These are phyloP conservation scores for Pythium coloratum DNA, from an alignment of 352 stramenopile genomes.

Conservation along the genomic window DNA sequence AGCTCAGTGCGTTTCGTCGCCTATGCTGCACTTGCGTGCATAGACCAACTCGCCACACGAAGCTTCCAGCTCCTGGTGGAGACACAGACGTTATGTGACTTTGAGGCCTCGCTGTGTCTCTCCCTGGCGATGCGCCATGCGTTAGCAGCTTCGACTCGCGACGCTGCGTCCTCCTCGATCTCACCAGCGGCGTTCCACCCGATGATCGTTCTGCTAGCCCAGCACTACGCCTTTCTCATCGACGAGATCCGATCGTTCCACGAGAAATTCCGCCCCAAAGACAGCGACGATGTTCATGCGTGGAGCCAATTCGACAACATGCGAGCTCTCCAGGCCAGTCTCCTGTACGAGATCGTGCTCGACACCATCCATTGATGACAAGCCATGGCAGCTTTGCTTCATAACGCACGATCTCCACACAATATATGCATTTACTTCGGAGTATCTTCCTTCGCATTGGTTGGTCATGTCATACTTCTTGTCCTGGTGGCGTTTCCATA, in stretches of 20 bases:
- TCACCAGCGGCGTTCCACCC: slow-evolving; percentile 19
- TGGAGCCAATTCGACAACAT: slow-evolving; percentile 16
- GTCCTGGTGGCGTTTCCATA: neutral
- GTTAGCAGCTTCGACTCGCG: neutral
- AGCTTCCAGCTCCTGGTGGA: slow-evolving; percentile 22
- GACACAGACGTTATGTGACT: slow-evolving; percentile 14
- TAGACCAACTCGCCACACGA: slow-evolving; percentile 21
- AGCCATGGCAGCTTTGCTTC: neutral
- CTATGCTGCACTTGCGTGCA: slow-evolving; percentile 25
- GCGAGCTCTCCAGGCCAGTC: slow-evolving; percentile 41
- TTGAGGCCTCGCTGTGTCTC: slow-evolving; percentile 26
- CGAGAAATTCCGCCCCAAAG: slow-evolving; percentile 8
- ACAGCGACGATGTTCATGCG: neutral
- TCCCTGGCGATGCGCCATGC: slow-evolving; percentile 25
- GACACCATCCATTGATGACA: slow-evolving; percentile 11
- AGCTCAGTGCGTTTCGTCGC: slow-evolving; percentile 22
- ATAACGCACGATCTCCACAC: slow-evolving; percentile 13
- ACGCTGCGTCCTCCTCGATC: neutral
- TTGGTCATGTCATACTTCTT: neutral
- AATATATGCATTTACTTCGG: neutral
- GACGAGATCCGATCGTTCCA: slow-evolving; percentile 28
- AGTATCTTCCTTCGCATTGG: neutral
- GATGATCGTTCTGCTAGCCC: slow-evolving; percentile 24
- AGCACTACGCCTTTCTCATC: slow-evolving; percentile 24
- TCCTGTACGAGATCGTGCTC: slow-evolving; percentile 50